These are phyloP conservation scores for Lactarius quietus DNA, from an alignment of 768 basidiomycete species.

Conservation along the genomic window DNA sequence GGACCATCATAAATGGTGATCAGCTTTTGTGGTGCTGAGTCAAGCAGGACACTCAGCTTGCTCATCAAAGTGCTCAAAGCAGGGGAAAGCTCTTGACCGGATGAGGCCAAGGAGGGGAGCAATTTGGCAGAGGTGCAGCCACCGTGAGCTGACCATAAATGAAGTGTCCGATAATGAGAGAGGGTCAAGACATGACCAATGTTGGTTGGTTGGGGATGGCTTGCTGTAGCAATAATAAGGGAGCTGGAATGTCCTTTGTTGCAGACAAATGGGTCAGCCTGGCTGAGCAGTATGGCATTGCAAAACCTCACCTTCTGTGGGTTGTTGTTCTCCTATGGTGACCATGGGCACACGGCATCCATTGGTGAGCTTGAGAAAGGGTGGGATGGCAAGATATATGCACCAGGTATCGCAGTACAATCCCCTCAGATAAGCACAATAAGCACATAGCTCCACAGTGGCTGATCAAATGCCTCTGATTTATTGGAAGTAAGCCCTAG, in stretches of 20 bases:
- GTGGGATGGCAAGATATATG: no score
- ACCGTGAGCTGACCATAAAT: conserved; percentile 77
- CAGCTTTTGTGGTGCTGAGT: conserved; percentile 54
- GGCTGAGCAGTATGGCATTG: not conserved
- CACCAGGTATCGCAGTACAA: no score
- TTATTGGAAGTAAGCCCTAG: no score
- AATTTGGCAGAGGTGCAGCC: conserved; percentile 66
- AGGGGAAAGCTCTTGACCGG: conserved; percentile 34
- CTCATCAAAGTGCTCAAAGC: conserved; percentile 32
- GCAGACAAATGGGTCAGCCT: conserved; percentile 22
- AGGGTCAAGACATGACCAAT: conserved; percentile 79
- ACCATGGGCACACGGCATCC: no score
- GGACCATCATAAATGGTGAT: conserved; percentile 62
- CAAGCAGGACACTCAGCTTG: conserved; percentile 49
- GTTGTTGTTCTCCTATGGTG: no score
- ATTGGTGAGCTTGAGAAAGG: no score
- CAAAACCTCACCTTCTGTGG: conserved; percentile 1
- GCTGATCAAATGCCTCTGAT: no score
- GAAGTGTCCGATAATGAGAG: conserved; percentile 79
- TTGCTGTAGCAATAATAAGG: conserved; percentile 68
- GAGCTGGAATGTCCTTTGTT: no score
- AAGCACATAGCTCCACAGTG: no score
- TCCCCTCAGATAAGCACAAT: no score
- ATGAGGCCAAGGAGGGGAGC: conserved; percentile 39
- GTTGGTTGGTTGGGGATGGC: conserved; percentile 73